Conservation (phyloP, 495 filamentous ascomycete genomes). For the Aspergillus sparsus region DNA sequence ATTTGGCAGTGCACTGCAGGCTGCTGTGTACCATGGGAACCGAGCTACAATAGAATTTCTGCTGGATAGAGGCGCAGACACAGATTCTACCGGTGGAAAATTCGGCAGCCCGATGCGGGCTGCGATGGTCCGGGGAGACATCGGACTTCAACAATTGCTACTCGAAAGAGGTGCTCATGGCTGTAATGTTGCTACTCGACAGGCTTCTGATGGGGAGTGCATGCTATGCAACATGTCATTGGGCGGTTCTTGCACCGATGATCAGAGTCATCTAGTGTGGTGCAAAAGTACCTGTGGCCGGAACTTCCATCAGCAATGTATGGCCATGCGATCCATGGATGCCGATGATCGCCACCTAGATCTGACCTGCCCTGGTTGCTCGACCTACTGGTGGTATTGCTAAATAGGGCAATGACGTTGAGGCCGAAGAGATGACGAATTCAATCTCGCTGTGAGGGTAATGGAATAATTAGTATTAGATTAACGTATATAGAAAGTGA, state of each 20-base stretch:
- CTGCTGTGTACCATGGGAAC: constrained; percentile 1
- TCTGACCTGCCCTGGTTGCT: background rate
- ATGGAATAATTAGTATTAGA: no score
- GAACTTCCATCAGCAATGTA: background rate
- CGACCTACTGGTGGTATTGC: background rate
- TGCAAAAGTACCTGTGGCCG: background rate
- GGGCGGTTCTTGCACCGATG: background rate
- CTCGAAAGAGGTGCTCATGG: no score
- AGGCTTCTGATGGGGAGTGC: background rate
- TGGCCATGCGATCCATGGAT: background rate
- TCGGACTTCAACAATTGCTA: background rate
- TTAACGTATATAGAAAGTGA: no score
- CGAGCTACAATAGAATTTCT: background rate
- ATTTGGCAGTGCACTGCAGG: constrained; percentile 22
- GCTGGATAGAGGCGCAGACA: constrained; percentile 7
- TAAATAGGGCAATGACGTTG: background rate
- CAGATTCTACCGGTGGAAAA: background rate
- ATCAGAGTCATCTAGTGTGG: background rate
- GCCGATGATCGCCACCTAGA: background rate
- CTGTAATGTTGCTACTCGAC: background rate
- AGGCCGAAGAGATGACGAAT: no score
- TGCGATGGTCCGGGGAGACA: background rate
- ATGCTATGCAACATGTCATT: background rate
- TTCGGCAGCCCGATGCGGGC: background rate
- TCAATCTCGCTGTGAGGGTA: no score